Base-by-base conservation (phyloP, 2,329 filamentous ascomycete genomes). In the Penicillium sp. region DNA sequence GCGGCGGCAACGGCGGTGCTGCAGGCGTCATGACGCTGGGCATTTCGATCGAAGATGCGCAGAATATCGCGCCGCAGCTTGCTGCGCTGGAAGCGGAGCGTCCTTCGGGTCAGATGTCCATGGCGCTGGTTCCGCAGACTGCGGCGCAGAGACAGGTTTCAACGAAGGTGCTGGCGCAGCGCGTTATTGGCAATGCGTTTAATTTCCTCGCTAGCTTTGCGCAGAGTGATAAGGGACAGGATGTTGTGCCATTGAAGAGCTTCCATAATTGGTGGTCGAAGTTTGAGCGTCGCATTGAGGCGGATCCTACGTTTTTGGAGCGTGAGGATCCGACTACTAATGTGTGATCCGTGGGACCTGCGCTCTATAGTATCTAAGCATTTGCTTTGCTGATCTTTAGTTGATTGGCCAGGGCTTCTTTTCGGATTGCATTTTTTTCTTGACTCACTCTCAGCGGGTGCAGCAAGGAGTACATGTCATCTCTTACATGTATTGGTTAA, bases 211-310 rank as follows among this genome's bases (percentile, higher is more conserved):
- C 93, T 4, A 89, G 91, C 66, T 97, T 96, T 79, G 90, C 88
- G 57, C 85, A 85, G 37, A 82, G 82, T 55, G 79, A 76, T 22
- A 82, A 79, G 2, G 89, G 89, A 0, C 84, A 89, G 44, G 93
- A 97, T 72, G 89, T 95, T 13, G 90, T 99, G 24, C 92, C 94
- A n/a, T 76, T 99, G 61, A 94, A 90, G 76, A 90, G 89, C 5
- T 99, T 99, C 72, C 89, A 95, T 76, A 91, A 96, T 56, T 99
- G 95, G 94, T 99, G 95, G 94, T 83, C 81, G 58, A 97, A 97
- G 76, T 99, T 99, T 76, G 93, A 99, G 78, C 84, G 85, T 59
- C 88, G 87, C 69, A 83, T 99, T 38, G 88, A 92, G 66, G 82
- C 85, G 61, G 94, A 99, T 76, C 93, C 94, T 0, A 84, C 85